These are phyloP conservation scores for Globisporangium nodosum DNA, from an alignment of 352 stramenopile genomes.

Conservation along the genomic window DNA sequence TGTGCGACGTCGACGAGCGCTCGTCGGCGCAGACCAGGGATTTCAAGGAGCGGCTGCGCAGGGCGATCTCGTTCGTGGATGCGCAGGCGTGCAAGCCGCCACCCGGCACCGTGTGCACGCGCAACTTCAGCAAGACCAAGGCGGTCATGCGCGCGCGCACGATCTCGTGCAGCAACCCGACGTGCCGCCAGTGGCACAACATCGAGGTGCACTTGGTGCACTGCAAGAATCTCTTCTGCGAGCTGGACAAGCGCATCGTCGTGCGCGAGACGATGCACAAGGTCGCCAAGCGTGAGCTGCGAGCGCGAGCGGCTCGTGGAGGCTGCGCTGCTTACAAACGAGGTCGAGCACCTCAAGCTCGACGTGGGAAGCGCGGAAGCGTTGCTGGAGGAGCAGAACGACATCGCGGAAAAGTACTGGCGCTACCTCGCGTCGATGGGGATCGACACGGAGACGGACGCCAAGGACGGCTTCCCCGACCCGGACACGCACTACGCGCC, in stretches of 20 bases:
- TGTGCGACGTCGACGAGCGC: constrained; percentile 55
- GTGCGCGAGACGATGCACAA: constrained; percentile 61
- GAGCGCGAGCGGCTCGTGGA: constrained; percentile 26
- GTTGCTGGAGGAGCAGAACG: constrained; percentile 26
- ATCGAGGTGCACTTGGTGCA: constrained; percentile 58
- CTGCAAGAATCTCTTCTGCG: constrained; percentile 52
- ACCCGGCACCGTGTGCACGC: constrained; percentile 30
- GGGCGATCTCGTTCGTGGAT: constrained; percentile 63
- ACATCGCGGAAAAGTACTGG: no score
- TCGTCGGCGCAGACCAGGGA: constrained; percentile 45
- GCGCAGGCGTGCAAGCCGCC: constrained; percentile 52
- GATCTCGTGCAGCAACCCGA: constrained; percentile 56
- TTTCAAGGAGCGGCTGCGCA: constrained; percentile 58
- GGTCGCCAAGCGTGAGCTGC: no score
- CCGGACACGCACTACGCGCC: constrained; percentile 40
- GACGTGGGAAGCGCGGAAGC: constrained; percentile 43
- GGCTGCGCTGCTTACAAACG: constrained; percentile 33
- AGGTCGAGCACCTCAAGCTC: constrained; percentile 57
- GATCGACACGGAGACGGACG: constrained; percentile 36
- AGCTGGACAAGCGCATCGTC: constrained; percentile 67
- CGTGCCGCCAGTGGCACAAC: constrained; percentile 63
- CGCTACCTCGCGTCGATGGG: no score
- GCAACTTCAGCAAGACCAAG: constrained; percentile 53
- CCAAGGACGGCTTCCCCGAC: constrained; percentile 42
- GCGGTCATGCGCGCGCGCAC: constrained; percentile 57